phyloP scores from a whole-genome alignment of 257 asterid genomes.

The Lithospermum erythrorhizon region DNA sequence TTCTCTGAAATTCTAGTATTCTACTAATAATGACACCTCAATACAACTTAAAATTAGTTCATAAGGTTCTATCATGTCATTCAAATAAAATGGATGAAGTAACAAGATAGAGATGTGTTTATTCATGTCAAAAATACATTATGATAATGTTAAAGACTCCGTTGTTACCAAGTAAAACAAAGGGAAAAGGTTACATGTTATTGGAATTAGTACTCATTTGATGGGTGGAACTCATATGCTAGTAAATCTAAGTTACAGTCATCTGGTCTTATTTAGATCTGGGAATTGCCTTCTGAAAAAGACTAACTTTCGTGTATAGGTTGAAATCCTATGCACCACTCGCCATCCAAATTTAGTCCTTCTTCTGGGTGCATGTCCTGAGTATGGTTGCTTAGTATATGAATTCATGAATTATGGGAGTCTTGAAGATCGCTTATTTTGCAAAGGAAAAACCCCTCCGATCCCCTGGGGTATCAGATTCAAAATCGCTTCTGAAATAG shows the following conservation, averaged over 20 bases:
- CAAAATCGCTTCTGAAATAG: conserved; percentile 61
- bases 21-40: neutral
- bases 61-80: no score
- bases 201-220: no score
- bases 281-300: neutral
- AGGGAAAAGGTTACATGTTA: no score
- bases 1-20: neutral
- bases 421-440: conserved; percentile 59
- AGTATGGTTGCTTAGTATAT: conserved; percentile 76
- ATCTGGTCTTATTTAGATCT: neutral
- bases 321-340: conserved; percentile 58
- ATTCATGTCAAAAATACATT: no score
- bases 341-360: conserved; percentile 86
- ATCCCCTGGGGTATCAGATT: conserved; percentile 70
- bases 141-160: no score
- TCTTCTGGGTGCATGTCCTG: conserved; percentile 74
- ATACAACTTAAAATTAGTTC: no score
- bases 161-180: no score
- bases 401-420: conserved; percentile 75
- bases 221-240: no score
- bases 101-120: no score
- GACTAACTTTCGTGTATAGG: conserved; percentile 18
- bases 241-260: neutral
- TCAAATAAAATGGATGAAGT: no score
- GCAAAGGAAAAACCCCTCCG: conserved; percentile 61